phyloP scores from a whole-genome alignment of 495 filamentous ascomycete genomes.

The Tuber aestivum region DNA sequence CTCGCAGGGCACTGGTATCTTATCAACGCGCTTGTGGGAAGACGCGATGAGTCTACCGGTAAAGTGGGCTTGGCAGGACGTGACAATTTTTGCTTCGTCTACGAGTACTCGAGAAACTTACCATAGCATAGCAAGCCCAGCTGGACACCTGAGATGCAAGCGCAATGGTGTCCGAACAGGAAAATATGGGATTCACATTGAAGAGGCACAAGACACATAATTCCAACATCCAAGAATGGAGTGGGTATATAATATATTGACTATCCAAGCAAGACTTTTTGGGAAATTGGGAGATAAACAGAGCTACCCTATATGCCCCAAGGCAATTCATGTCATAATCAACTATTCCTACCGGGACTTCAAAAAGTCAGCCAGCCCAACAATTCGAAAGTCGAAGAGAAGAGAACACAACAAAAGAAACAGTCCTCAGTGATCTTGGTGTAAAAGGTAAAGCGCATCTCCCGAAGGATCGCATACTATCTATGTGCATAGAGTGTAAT shows the following conservation, averaged over 20 bases:
- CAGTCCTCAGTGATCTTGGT: constrained; percentile 81
- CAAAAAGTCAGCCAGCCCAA: background rate
- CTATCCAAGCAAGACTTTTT: background rate
- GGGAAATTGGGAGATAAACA: background rate
- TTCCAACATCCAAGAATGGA: background rate
- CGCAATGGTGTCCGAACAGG: background rate
- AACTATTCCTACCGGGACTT: background rate
- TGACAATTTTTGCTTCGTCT: background rate
- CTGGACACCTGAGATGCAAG: background rate
- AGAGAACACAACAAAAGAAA: constrained; percentile 5
- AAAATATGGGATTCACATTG: background rate
- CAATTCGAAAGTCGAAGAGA: background rate
- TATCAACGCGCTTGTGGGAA: background rate
- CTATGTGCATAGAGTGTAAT: constrained; percentile 75
- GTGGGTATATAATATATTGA: background rate
- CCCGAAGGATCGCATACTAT: constrained; percentile 73
- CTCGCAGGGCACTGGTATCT: background rate
- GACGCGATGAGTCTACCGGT: background rate
- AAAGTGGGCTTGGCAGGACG: background rate
- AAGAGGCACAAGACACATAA: background rate
- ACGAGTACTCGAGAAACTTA: too few relatives aligned
- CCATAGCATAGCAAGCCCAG: background rate
- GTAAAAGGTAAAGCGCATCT: constrained; percentile 56
- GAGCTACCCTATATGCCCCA: background rate
- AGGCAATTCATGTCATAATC: background rate